Base-by-base conservation (phyloP, 2,329 filamentous ascomycete species). In the Nannizziopsis arthrosporioides region DNA sequence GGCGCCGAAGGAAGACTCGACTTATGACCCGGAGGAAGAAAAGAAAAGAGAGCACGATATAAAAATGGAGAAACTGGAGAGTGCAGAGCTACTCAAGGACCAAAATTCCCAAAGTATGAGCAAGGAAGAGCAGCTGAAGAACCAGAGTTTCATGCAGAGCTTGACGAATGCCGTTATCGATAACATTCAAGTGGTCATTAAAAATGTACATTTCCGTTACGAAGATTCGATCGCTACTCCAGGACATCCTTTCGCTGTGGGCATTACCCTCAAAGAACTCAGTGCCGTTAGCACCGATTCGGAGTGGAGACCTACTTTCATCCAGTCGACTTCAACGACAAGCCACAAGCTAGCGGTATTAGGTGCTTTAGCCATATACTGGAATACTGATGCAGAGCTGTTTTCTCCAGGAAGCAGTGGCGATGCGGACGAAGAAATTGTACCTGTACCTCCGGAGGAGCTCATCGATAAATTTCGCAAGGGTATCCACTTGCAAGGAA, bases 51-150 rank as follows among this genome's bases (percentile, higher is more conserved):
- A 79, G 53, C 88, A 95, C 63, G 77, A 83, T n/a, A 77, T 98
- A 61, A 99, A 99, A 72, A 94, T 98, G 80, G 92, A 99, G 68
- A 94, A 95, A 68, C 77, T 99, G 5, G 92, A 98, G 64, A 94
- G 87, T 56, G 92, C 92, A 1, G 92, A 99, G 68, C 71, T 99
- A 54, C 71, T 98, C 55, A 94, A 94, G 65, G 90, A 96, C 62
- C 79, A 85, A 45, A 93, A 84, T 53, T 81, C 83, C n/a, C 90
- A 94, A 63, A 89, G 90, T 40, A 82, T 96, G 74, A 94, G 85
- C 61, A 81, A 82, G 55, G 92, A 98, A 64, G 92, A 99, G 63
- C 86, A 96, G 66, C 84, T 94, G 67, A 94, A 94, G 70, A 95
- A 85, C 64, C 90, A 98, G 72, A 95, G 87, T 66, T 98, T 99